Evolutionary conservation across 2,329 filamentous ascomycete genomes (phyloP).

Genomic region (Microdochium nivale): DNA sequence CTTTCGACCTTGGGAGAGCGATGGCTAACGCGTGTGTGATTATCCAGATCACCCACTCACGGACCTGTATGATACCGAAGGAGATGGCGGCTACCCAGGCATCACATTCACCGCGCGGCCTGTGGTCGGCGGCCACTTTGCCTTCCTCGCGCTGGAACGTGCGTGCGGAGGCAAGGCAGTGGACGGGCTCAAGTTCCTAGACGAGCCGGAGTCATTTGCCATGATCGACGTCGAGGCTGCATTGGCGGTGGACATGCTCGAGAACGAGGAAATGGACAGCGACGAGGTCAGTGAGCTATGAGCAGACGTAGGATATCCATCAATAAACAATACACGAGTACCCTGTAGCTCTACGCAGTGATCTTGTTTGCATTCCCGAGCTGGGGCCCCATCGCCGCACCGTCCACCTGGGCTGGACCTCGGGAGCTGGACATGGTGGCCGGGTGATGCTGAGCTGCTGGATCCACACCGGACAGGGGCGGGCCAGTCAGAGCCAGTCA

Average conservation of each 20-base stretch:
- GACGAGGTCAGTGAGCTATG: constrained; percentile 14
- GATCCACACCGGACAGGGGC: too few relatives aligned
- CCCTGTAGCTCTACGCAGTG: too few relatives aligned
- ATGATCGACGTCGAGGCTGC: constrained; percentile 24
- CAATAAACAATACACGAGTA: too few relatives aligned
- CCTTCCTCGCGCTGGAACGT: constrained; percentile 71
- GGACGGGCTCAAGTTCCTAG: constrained; percentile 43
- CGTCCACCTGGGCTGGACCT: too few relatives aligned
- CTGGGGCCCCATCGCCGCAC: too few relatives aligned
- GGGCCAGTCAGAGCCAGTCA: too few relatives aligned
- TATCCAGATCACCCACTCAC: constrained; percentile 61
- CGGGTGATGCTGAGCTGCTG: too few relatives aligned
- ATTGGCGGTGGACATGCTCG: constrained; percentile 14
- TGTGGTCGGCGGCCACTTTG: constrained; percentile 80
- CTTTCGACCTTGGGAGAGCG: background rate
- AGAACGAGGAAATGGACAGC: constrained; percentile 11
- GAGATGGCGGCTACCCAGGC: constrained; percentile 64
- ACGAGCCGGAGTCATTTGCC: constrained; percentile 22
- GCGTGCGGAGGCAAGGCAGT: constrained; percentile 66
- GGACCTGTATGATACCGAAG: constrained; percentile 77
- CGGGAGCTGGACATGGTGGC: too few relatives aligned
- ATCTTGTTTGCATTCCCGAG: too few relatives aligned
- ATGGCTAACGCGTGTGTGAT: constrained; percentile 7
- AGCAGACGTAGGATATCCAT: too few relatives aligned
- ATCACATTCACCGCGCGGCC: constrained; percentile 73